Percentiles rank a stretch among this genome's conserved stretches.
Evolutionary conservation across 805 yeast genomes (phyloP).

Genomic region (Sugiyamaella mastotermitis): DNA sequence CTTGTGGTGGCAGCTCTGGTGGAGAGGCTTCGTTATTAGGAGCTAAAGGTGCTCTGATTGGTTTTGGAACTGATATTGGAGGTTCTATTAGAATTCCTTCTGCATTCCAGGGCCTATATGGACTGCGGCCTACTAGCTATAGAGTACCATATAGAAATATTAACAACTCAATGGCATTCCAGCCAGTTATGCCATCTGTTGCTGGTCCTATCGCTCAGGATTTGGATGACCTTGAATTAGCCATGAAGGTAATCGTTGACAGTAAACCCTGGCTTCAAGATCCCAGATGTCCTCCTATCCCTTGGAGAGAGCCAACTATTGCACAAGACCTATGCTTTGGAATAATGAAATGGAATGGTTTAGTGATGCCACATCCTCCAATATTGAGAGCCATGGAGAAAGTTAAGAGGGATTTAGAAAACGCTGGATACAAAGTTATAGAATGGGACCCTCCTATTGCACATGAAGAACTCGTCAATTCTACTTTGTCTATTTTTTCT

Average conservation of each 20-base stretch:
- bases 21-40: conserved; percentile 48
- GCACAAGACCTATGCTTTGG: conserved; percentile 9
- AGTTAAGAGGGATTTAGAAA: conserved; percentile 21
- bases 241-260: conserved; percentile 35
- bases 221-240: conserved; percentile 35
- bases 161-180: conserved; percentile 32
- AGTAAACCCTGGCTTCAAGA: conserved; percentile 44
- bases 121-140: conserved; percentile 41
- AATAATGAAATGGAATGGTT: conserved; percentile 34
- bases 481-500: conserved; percentile 4
- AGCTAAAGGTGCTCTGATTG: conserved; percentile 43
- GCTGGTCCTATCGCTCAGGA: conserved; percentile 44
- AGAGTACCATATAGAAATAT: conserved; percentile 22
- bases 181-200: conserved; percentile 35
- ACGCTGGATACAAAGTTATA: conserved; percentile 19
- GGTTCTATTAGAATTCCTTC: conserved; percentile 49
- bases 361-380: conserved; percentile 47
- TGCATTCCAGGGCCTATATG: conserved; percentile 40
- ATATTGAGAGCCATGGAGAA: conserved; percentile 39
- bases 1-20: conserved; percentile 52
- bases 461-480: not conserved
- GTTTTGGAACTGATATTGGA: conserved; percentile 49
- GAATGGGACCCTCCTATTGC: conserved; percentile 29
- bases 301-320: conserved; percentile 37
- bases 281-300: conserved; percentile 44